Evolutionary conservation across 148 eudicot species (phyloP), one percentile per base, ranked within the genome.

Genomic region (Amaranthus cruentus): DNA sequence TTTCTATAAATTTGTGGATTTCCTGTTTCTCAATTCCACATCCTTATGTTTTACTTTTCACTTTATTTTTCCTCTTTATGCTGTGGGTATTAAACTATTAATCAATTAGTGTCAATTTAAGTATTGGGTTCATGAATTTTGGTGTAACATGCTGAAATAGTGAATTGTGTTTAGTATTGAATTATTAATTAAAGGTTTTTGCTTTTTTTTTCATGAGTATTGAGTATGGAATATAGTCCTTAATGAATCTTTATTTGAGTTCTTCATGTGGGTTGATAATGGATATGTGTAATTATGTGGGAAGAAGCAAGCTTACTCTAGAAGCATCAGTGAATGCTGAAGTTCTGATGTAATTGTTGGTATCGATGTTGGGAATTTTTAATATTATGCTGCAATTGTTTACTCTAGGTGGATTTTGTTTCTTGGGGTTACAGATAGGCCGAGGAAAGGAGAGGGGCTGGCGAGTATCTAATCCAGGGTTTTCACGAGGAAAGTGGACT

Each of bases 241-340:
- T 44, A 3, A 15, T 2, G 38, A 28, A 53, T 4, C 38, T 28
- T 28, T 28, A 11, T 44, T 21, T 21, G 69, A 4, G 57, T 77
- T 77, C 13, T 53, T 58, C 11, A 72, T 51, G 50, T 13, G 62
- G 68, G 62, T 52, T 28, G 38, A 28, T 28, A 69, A 42, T 54
- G 48, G 28, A 47, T 9, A 64, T 13, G 38, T 28, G 38, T 14
- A 47, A 60, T 65, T 6, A 6, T 47, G 47, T 21, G 57, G 59
- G 57, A 51, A 15, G 7, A 3, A 7, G 66, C 49, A 6, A 28
- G 15, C 12, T 38, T 69, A 7, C 6, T 15, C 14, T 15, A n/a
- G 38, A 28, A 28, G 38, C 38, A 28, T 28, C 55, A 21, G 56
- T 10, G 38, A 28, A 50, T 68, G 57, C 14, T 28, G 56, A 49